A percentile compares a stretch with the other conserved stretches of the same genome.
These are phyloP conservation scores for Clohesyomyces aquaticus DNA, from an alignment of 495 filamentous ascomycete genomes.

Conservation along the genomic window DNA sequence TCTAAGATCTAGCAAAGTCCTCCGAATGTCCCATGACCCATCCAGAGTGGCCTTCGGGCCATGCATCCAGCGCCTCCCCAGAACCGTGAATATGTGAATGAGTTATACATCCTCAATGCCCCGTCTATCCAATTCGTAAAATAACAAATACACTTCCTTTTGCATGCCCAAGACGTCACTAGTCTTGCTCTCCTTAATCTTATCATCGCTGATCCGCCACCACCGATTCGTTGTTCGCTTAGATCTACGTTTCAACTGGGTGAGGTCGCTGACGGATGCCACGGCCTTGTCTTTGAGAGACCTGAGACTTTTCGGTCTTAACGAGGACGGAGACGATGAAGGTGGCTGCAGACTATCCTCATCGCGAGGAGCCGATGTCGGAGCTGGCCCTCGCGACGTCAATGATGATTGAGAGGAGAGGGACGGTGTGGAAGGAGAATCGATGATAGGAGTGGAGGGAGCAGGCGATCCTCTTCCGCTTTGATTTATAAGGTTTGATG, in stretches of 20 bases:
- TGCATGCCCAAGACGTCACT: constrained; percentile 91
- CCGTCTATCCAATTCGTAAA: constrained; percentile 79
- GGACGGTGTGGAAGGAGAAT: constrained; percentile 50
- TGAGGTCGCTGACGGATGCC: constrained; percentile 34
- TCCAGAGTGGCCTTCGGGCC: neutral
- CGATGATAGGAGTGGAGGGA: constrained; percentile 35
- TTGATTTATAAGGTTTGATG: constrained; percentile 19
- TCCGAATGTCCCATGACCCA: neutral
- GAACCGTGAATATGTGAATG: neutral
- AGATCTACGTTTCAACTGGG: constrained; percentile 57
- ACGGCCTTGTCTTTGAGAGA: constrained; percentile 42
- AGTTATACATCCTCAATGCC: neutral
- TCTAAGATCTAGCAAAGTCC: neutral
- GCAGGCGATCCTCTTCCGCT: constrained; percentile 25
- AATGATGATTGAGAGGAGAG: constrained; percentile 50
- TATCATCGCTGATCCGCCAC: constrained; percentile 99
- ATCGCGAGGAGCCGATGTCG: constrained; percentile 49
- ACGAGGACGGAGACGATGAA: constrained; percentile 9
- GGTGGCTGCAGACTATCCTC: constrained; percentile 33
- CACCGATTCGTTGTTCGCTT: constrained; percentile 69
- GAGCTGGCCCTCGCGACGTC: constrained; percentile 30
- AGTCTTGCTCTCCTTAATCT: constrained; percentile 91
- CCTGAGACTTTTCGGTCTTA: constrained; percentile 21
- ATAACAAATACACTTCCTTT: constrained; percentile 91
- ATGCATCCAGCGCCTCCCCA: neutral